Conservation (phyloP, 106 monocot genomes). For the Iris macrosiphon region DNA sequence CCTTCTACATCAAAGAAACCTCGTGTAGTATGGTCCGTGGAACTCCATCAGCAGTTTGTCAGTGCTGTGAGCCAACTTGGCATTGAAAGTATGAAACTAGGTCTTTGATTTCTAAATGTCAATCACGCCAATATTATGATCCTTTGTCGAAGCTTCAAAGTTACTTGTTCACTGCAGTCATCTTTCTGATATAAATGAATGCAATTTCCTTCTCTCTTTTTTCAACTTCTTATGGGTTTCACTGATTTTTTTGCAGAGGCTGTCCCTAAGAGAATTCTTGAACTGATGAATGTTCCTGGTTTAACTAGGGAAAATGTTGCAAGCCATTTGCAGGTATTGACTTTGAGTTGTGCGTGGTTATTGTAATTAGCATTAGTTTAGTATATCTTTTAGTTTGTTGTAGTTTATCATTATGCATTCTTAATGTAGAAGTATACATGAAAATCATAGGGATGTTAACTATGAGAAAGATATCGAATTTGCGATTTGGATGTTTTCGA, state of each 20-base stretch:
- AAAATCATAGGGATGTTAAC: no score
- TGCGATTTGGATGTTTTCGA: no score
- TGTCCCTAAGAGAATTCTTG: constrained; percentile 75
- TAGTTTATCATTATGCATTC: no score
- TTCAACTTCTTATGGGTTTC: constrained; percentile 6
- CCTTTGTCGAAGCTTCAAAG: no score
- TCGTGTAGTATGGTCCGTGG: constrained; percentile 96
- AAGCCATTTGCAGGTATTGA: constrained; percentile 76
- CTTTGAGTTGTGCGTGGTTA: background rate
- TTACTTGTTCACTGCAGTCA: background rate
- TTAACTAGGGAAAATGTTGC: constrained; percentile 77
- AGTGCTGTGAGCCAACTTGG: constrained; percentile 94
- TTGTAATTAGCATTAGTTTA: no score
- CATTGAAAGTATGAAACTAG: constrained; percentile 68
- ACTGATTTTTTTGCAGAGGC: constrained; percentile 54
- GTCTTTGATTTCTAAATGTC: no score
- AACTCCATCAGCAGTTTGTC: constrained; percentile 98
- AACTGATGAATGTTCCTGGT: constrained; percentile 76
- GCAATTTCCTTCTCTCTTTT: background rate
- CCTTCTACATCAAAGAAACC: constrained; percentile 82
- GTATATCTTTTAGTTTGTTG: no score
- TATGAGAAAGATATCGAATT: no score
- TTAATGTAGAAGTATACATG: no score
- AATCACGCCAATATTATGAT: no score
- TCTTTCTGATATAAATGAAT: no score